These are phyloP conservation scores for Agapanthus africanus DNA, from an alignment of 106 monocot species.

Conservation along the genomic window DNA sequence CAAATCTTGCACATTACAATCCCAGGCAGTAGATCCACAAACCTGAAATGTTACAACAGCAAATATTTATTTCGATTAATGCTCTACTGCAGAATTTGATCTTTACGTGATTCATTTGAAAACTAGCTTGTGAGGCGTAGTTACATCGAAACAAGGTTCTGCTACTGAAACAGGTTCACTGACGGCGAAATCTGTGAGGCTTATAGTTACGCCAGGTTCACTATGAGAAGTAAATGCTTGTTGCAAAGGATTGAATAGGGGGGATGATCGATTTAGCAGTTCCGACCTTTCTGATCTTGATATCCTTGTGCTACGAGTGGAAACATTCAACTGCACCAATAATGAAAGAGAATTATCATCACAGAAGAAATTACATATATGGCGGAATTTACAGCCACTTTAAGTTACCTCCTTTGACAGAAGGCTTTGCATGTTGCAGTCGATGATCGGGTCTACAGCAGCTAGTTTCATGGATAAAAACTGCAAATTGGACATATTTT, in stretches of 20 bases:
- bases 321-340: not conserved
- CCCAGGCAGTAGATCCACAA: not conserved
- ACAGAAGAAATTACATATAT: not conserved
- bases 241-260: not conserved
- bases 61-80: not conserved
- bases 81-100: not conserved
- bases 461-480: conserved; percentile 2
- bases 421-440: not conserved
- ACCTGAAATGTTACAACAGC: not conserved
- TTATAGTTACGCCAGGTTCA: not conserved
- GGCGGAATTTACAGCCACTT: not conserved
- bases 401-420: not conserved
- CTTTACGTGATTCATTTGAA: not conserved
- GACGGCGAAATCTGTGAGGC: not conserved
- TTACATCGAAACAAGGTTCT: not conserved
- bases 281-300: not conserved
- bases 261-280: not conserved
- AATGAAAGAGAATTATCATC: not conserved
- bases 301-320: not conserved
- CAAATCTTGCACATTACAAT: not conserved
- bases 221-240: not conserved
- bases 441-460: not conserved
- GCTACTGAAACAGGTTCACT: not conserved
- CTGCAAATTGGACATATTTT: not conserved
- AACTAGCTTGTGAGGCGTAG: not conserved